Conservation (phyloP, 345 rosid genomes). For the Pistacia integerrima region DNA sequence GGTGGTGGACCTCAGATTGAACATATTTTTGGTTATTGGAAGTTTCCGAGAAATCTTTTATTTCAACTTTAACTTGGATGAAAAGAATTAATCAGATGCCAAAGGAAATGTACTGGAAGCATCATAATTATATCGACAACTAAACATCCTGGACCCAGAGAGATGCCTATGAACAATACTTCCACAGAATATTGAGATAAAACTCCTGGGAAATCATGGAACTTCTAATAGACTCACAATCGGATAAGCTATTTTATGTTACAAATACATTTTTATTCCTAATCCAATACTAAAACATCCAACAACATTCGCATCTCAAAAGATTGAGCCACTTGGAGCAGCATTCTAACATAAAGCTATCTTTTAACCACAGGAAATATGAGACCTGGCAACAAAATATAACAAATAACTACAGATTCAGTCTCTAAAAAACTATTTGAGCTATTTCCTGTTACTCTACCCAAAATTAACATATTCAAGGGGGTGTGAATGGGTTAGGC, state of each 20-base stretch:
- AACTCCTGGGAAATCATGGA: background rate
- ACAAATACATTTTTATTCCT: background rate
- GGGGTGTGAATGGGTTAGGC: background rate
- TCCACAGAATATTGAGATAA: background rate
- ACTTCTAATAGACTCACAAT: background rate
- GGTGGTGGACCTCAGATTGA: background rate
- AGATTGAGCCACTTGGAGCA: background rate
- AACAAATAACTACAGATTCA: too few relatives aligned
- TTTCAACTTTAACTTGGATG: background rate
- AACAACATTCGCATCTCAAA: background rate
- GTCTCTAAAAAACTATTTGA: too few relatives aligned
- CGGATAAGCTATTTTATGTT: background rate
- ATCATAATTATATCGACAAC: background rate
- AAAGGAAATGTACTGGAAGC: background rate
- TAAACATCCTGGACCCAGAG: background rate
- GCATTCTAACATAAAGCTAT: background rate
- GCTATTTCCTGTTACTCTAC: background rate
- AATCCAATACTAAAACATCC: background rate
- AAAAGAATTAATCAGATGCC: background rate
- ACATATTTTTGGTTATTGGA: conserved; percentile 5
- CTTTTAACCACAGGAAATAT: too few relatives aligned
- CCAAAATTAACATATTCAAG: background rate
- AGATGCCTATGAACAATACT: background rate
- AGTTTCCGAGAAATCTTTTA: conserved; percentile 19
- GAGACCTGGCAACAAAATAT: too few relatives aligned